phyloP scores from a whole-genome alignment of 1,284 basidiomycete species.

The Ustilago trichophora region DNA sequence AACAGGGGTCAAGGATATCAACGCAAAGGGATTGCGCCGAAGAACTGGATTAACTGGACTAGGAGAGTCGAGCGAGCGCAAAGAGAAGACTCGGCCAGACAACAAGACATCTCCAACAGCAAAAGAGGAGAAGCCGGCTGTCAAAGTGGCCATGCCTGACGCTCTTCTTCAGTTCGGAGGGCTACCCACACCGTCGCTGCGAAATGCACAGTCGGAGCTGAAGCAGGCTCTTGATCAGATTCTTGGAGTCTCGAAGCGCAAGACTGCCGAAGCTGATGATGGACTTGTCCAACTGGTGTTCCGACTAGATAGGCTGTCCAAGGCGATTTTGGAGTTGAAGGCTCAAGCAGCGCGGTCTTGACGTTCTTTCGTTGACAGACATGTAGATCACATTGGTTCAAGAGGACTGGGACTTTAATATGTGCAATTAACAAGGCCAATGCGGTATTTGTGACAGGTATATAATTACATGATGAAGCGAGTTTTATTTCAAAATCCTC shows the following conservation, averaged over 20 bases:
- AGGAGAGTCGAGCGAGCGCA: not conserved
- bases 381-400: no score
- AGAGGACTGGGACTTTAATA: no score
- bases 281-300: conserved; percentile 13
- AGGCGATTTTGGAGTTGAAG: conserved; percentile 9
- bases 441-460: no score
- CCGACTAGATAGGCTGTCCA: conserved; percentile 5
- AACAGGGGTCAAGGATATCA: conserved; percentile 2
- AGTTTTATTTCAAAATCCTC: no score
- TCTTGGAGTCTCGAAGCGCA: conserved; percentile 6
- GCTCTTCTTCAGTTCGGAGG: conserved; percentile 49
- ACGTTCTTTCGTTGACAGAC: no score
- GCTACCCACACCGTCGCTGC: conserved; percentile 33
- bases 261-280: not conserved
- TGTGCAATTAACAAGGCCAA: no score
- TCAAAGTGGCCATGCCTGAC: conserved; percentile 4
- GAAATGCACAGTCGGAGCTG: conserved; percentile 42
- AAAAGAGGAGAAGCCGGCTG: not conserved
- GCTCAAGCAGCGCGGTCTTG: no score
- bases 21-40: conserved; percentile 11
- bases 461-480: no score
- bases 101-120: not conserved
- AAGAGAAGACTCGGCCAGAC: conserved; percentile 3
- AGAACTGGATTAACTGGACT: conserved; percentile 6
- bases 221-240: conserved; percentile 10